phyloP scores from a whole-genome alignment of 208 protist species.

The Leishmania aethiopica region DNA sequence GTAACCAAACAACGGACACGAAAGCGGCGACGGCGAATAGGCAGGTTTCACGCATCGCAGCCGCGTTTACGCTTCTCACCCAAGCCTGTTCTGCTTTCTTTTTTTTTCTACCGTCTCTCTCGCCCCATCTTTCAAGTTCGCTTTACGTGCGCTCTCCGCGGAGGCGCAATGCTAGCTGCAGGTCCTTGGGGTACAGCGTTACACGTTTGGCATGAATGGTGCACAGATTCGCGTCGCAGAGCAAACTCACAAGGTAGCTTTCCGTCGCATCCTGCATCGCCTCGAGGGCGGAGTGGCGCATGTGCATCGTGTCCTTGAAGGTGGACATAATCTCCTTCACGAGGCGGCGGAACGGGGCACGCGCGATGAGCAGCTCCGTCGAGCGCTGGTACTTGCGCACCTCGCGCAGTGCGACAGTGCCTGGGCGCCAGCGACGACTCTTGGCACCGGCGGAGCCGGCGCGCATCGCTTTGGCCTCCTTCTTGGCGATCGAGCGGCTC shows the following conservation, averaged over 20 bases:
- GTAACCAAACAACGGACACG: not conserved
- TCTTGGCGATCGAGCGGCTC: conserved; percentile 74
- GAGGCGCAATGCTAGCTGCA: conserved; percentile 98
- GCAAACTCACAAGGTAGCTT: conserved; percentile 92
- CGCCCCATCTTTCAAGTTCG: not conserved
- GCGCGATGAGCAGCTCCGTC: conserved; percentile 98
- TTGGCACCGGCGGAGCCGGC: conserved; percentile 80
- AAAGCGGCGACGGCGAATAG: not conserved
- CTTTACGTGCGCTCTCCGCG: conserved; percentile 89
- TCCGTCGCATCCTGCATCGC: conserved; percentile 98
- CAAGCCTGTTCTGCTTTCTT: not conserved
- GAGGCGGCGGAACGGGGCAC: conserved; percentile 99
- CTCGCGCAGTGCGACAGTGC: conserved; percentile 99
- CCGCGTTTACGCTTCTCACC: not conserved
- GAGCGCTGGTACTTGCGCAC: conserved; percentile 99
- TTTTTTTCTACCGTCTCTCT: not conserved
- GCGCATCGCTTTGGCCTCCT: conserved; percentile 35
- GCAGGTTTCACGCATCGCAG: not conserved
- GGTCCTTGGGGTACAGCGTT: conserved; percentile 99
- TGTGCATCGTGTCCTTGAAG: conserved; percentile 89
- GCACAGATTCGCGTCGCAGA: conserved; percentile 96
- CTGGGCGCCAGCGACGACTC: conserved; percentile 98
- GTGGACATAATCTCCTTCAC: conserved; percentile 98
- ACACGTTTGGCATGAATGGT: conserved; percentile 99
- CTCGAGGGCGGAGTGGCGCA: conserved; percentile 72